Base-by-base conservation (phyloP, 139 green algal species). In the Ulvella scutata region DNA sequence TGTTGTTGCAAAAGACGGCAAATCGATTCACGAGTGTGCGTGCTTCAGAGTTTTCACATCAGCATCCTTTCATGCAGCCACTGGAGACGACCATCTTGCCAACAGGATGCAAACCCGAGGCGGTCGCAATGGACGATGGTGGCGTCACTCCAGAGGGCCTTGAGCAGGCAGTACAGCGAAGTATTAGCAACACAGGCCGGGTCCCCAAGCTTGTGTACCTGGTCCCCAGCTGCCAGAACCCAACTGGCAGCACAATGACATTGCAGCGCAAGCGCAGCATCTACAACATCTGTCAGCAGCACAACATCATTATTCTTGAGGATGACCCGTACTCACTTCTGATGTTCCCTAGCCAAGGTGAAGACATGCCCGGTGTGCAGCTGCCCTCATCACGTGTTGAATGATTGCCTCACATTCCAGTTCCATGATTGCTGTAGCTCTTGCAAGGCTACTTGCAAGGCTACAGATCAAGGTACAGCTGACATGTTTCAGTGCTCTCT, bases 321-420 rank as follows among this genome's bases (percentile, higher is more conserved):
- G 90, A 96, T 72, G 90, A 96, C 76, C 88, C 90, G 3, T 96
- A 94, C 81, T 89, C 78, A 77, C 93, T 86, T 79, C 85, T 96
- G 6, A 84, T 91, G 74, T 90, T 82, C 73, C 59, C 59, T 1
- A 43, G 73, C 17, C 67, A 61, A 31, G 44, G 51, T 40, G 73
- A 44, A 20, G 31, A 59, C 23, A 76, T 61, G 39, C 74, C 44
- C 34, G 81, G 81, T 67, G 51, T 1, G 51, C 51, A 13, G 51
- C 17, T 26, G 13, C 40, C 13, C 40, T 17, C 13, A 59, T 59
- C 40, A 26, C n/a, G n/a, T n/a, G n/a, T n/a, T n/a, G n/a, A n/a
- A n/a, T n/a, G n/a, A n/a, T n/a, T n/a, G n/a, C n/a, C n/a, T n/a
- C n/a, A n/a, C n/a, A n/a, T n/a, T n/a, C n/a, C n/a, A n/a, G n/a